Conservation (phyloP, 2,329 filamentous ascomycete species). For the Phialocephala subalpina region DNA sequence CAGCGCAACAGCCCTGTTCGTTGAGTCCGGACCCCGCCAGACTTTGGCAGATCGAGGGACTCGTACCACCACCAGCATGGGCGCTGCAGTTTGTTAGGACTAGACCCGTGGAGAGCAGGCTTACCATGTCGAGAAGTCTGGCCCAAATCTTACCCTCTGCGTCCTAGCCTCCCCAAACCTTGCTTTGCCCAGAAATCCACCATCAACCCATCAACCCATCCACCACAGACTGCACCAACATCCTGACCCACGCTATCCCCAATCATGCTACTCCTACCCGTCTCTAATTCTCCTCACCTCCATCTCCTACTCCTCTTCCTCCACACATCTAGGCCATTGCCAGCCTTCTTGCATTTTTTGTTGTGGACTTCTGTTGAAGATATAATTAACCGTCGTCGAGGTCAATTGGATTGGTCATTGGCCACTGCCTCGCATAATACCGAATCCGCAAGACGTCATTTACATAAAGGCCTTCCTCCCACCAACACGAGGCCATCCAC, state of each 20-base stretch:
- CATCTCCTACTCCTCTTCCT: slow-evolving; percentile 25
- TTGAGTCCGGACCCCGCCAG: slow-evolving; percentile 19
- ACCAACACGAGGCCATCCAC: slow-evolving; percentile 7
- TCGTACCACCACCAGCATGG: slow-evolving; percentile 1
- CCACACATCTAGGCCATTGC: slow-evolving; percentile 41
- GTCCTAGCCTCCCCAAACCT: too few species aligned
- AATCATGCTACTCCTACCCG: slow-evolving; percentile 17
- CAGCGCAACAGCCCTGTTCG: slow-evolving; percentile 3
- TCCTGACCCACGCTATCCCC: slow-evolving; percentile 16
- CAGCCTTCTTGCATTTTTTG: slow-evolving; percentile 37
- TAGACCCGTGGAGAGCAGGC: too few species aligned
- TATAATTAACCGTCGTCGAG: slow-evolving; percentile 1
- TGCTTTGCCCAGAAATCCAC: background rate
- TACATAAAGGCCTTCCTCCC: slow-evolving; percentile 19
- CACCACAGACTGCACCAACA: slow-evolving; percentile 6
- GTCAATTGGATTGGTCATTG: slow-evolving; percentile 16
- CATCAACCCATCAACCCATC: background rate
- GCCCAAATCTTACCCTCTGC: too few species aligned
- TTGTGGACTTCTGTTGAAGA: slow-evolving; percentile 1
- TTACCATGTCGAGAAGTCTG: too few species aligned
- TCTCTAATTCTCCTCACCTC: slow-evolving; percentile 19
- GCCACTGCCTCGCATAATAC: slow-evolving; percentile 20
- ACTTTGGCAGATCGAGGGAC: slow-evolving; percentile 11
- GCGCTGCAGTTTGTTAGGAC: too few species aligned
- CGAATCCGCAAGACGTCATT: slow-evolving; percentile 27